These are phyloP conservation scores for Lachnellula subtilissima DNA, from an alignment of 2,329 filamentous ascomycete species.

Conservation along the genomic window DNA sequence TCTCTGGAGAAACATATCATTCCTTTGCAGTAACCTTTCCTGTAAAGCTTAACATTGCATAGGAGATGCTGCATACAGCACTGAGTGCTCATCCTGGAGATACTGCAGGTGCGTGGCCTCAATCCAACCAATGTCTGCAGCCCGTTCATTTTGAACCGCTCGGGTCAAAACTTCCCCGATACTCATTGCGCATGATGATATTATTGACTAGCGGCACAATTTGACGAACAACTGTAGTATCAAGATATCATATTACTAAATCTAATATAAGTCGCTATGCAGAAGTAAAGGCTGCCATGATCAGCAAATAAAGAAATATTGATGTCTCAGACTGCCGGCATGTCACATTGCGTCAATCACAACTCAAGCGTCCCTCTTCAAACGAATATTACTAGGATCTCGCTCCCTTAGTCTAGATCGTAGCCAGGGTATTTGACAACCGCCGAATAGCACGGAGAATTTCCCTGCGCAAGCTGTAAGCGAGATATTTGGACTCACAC, in stretches of 20 bases:
- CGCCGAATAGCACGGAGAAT: too few relatives aligned
- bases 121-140: neutral
- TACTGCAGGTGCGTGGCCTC: neutral
- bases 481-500: neutral
- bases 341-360: neutral
- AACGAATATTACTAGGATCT: neutral
- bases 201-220: neutral
- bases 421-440: too few relatives aligned
- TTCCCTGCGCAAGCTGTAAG: neutral
- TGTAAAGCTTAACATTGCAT: neutral
- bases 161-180: neutral
- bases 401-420: neutral
- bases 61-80: neutral
- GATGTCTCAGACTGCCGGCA: neutral
- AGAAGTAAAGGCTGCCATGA: neutral
- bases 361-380: constrained; percentile 1
- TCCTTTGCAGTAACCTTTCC: neutral
- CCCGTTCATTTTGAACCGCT: neutral
- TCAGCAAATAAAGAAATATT: neutral
- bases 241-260: neutral
- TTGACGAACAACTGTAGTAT: constrained; percentile 3
- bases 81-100: neutral
- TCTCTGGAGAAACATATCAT: neutral
- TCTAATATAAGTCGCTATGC: constrained; percentile 1
- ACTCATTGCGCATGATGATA: neutral